Conservation (phyloP, 768 basidiomycete genomes). For the Tubosaeta brunneosetosa region DNA sequence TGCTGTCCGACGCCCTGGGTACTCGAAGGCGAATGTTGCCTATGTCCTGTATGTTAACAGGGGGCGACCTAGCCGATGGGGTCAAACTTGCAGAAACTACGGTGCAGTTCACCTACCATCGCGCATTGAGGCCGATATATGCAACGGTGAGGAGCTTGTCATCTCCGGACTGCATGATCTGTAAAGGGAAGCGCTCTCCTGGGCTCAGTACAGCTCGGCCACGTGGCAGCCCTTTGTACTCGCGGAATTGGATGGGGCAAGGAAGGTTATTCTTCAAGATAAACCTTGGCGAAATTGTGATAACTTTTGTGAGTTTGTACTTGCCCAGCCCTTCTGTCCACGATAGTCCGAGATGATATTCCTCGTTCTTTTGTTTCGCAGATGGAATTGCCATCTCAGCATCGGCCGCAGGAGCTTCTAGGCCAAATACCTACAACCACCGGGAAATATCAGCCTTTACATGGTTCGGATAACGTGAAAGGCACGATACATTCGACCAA, state of each 20-base stretch:
- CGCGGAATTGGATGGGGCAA: constrained; percentile 72
- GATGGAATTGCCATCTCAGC: constrained; percentile 72
- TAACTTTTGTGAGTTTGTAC: constrained; percentile 93
- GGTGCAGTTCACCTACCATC: constrained; percentile 55
- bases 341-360: constrained; percentile 80
- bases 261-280: constrained; percentile 77
- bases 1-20: constrained; percentile 35
- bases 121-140: constrained; percentile 76
- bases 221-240: constrained; percentile 68
- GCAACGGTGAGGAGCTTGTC: constrained; percentile 81
- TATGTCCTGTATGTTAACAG: constrained; percentile 89
- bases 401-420: constrained; percentile 92
- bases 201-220: constrained; percentile 60
- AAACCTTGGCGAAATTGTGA: constrained; percentile 88
- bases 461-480: constrained; percentile 1
- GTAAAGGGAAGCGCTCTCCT: constrained; percentile 64
- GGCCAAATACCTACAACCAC: constrained; percentile 60
- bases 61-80: constrained; percentile 66
- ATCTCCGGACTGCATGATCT: constrained; percentile 58
- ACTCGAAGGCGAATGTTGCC: constrained; percentile 77
- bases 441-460: constrained; percentile 5
- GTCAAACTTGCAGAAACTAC: not conserved
- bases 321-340: constrained; percentile 95
- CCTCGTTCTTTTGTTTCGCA: constrained; percentile 54
- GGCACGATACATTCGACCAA: constrained; percentile 74